Base-by-base conservation (phyloP, 2,329 filamentous ascomycete species). In the Cladophialophora exuberans region DNA sequence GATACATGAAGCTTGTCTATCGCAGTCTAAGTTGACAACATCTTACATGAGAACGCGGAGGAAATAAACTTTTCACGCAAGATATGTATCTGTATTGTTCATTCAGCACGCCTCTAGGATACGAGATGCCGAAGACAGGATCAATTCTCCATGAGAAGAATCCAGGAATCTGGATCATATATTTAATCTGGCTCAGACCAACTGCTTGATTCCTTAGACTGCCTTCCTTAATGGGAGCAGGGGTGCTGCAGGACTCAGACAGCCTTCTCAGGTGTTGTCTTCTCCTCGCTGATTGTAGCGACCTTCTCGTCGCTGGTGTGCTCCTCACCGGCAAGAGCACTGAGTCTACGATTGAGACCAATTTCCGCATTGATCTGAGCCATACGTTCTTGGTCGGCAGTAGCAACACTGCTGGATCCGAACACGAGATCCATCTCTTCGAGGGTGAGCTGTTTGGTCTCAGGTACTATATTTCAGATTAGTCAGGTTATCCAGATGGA, bases 301-400 rank as follows among this genome's bases (percentile, higher is more conserved):
- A 60, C 36, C n/a, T 57, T 52, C 28, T 60, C 57, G 41, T 61
- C 59, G 31, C 46, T 63, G 13, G 36, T 39, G 30, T 54, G 45
- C 4, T 53, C 57, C 23, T 55, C 46, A 17, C 54, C 53, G 17
- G 45, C 36, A 25, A 64, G 15, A 18, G 46, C 33, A 22, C 46
- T 49, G 3, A 49, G 46, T 11, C 54, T 33, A 30, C 58, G 57
- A 46, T 75, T 72, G 49, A 89, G 72, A 0, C 87, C 87, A 58
- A 90, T 84, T 64, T 89, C 86, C 26, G 75, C 73, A 67, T 89
- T 86, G 64, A 90, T 88, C 68, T 87, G 83, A n/a, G 79, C 79
- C 84, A 89, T 89, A 23, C 87, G 80, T 70, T 87, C 84, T 49
- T 81, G 77, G 65, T 90, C 86, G 1, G 84, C 83, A 44, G 82